Percentiles rank a stretch among this genome's conserved stretches.
phyloP scores from a whole-genome alignment of 495 filamentous ascomycete species.

The Coniosporium apollinis region DNA sequence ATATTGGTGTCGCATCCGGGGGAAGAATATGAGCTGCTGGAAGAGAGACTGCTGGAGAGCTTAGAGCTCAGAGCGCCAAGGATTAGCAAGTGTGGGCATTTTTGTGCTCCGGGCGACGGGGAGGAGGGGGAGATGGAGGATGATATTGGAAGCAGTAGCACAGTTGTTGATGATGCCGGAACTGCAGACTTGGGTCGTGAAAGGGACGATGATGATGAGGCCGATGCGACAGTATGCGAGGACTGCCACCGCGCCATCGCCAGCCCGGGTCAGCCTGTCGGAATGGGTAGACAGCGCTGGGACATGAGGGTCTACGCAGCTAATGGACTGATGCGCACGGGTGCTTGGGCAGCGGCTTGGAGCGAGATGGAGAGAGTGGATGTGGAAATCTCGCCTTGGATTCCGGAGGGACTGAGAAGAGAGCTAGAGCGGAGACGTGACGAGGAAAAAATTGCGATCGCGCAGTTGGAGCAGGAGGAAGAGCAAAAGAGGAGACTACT shows the following conservation, averaged over 20 bases:
- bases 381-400: constrained; percentile 68
- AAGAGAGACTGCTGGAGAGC: constrained; percentile 79
- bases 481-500: constrained; percentile 2
- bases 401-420: constrained; percentile 33
- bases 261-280: constrained; percentile 9
- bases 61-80: constrained; percentile 60
- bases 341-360: constrained; percentile 89
- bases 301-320: constrained; percentile 80
- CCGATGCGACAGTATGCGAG: constrained; percentile 12
- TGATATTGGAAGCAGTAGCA: too few relatives aligned
- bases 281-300: constrained; percentile 39
- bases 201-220: constrained; percentile 10
- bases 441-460: constrained; percentile 16
- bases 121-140: constrained; percentile 10
- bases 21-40: constrained; percentile 79
- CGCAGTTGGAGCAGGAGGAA: constrained; percentile 4
- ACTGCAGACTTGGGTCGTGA: constrained; percentile 8
- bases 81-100: constrained; percentile 65
- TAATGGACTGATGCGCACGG: constrained; percentile 82
- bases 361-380: constrained; percentile 95
- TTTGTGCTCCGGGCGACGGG: constrained; percentile 24
- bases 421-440: constrained; percentile 23
- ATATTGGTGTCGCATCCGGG: constrained; percentile 77
- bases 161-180: constrained; percentile 16
- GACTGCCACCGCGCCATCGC: constrained; percentile 18